phyloP scores from a whole-genome alignment of 345 rosid species.

The Theobroma cacao region DNA sequence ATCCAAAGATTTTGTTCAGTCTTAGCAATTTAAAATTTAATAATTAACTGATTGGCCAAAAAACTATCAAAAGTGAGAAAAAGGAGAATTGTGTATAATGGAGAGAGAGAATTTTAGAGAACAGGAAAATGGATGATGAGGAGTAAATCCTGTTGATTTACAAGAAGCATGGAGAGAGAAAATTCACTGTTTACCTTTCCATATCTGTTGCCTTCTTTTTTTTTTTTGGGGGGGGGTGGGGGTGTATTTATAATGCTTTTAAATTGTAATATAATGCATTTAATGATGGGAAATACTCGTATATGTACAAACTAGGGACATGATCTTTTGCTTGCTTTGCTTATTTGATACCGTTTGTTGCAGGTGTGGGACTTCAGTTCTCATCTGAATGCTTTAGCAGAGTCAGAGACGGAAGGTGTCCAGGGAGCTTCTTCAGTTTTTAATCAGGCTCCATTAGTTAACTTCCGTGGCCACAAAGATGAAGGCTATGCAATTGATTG shows the following conservation, averaged over 20 bases:
- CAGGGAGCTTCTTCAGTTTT: constrained; percentile 57
- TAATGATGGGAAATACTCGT: background rate
- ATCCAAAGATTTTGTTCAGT: background rate
- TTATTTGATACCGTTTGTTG: constrained; percentile 5
- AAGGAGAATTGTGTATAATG: background rate
- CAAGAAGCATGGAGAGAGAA: background rate
- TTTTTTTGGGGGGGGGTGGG: background rate
- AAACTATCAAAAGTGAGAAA: background rate
- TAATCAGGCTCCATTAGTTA: constrained; percentile 73
- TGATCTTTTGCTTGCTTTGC: background rate
- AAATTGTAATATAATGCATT: background rate
- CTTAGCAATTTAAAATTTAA: background rate
- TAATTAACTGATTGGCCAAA: background rate
- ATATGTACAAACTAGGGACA: background rate
- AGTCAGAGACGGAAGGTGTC: constrained; percentile 57
- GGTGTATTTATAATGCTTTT: too few relatives aligned
- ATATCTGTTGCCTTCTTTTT: background rate
- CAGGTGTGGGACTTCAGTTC: constrained; percentile 89
- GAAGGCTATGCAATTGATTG: constrained; percentile 96
- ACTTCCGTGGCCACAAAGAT: constrained; percentile 83
- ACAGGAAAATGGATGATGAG: background rate
- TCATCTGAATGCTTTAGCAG: constrained; percentile 78
- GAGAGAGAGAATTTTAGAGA: background rate
- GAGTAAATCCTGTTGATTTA: background rate
- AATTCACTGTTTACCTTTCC: background rate